phyloP scores from a whole-genome alignment of 2,329 filamentous ascomycete genomes.

The Massarina eburnea region DNA sequence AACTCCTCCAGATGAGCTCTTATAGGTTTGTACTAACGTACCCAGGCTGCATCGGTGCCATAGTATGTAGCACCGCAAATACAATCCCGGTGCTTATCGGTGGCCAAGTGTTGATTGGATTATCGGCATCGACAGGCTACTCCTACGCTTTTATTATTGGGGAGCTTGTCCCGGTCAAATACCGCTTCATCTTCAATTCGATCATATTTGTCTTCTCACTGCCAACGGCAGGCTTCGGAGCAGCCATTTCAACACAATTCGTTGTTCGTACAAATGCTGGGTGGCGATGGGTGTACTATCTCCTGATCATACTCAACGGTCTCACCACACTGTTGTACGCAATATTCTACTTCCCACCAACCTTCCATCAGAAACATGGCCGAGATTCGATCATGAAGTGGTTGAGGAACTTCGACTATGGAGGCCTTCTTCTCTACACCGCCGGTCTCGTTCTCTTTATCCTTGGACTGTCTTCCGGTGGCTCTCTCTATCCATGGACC shows the following conservation, averaged over 20 bases:
- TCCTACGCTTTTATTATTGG: slow-evolving; percentile 20
- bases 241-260: slow-evolving; percentile 12
- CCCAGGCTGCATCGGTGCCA: too few species aligned
- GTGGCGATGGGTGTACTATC: slow-evolving; percentile 44
- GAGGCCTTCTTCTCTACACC: slow-evolving; percentile 47
- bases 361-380: slow-evolving; percentile 40
- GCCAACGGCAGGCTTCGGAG: slow-evolving; percentile 13
- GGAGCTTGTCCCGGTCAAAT: slow-evolving; percentile 32
- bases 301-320: slow-evolving; percentile 49
- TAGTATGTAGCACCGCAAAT: slow-evolving; percentile 10
- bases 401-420: slow-evolving; percentile 43
- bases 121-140: slow-evolving; percentile 13
- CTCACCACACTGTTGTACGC: slow-evolving; percentile 44
- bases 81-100: slow-evolving; percentile 10
- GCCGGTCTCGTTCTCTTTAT: slow-evolving; percentile 42
- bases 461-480: slow-evolving; percentile 10
- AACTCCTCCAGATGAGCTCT: too few species aligned
- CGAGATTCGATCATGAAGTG: slow-evolving; percentile 22
- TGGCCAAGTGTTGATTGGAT: slow-evolving; percentile 11
- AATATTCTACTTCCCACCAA: slow-evolving; percentile 53
- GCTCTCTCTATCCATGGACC: slow-evolving; percentile 13
- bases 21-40: too few species aligned
- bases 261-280: slow-evolving; percentile 20
- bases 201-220: slow-evolving; percentile 16
- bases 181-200: slow-evolving; percentile 11